Percentiles rank a stretch among this genome's conserved stretches.
Conservation (phyloP, 2,329 filamentous ascomycete species). For the Ceratocystis harringtonii region DNA sequence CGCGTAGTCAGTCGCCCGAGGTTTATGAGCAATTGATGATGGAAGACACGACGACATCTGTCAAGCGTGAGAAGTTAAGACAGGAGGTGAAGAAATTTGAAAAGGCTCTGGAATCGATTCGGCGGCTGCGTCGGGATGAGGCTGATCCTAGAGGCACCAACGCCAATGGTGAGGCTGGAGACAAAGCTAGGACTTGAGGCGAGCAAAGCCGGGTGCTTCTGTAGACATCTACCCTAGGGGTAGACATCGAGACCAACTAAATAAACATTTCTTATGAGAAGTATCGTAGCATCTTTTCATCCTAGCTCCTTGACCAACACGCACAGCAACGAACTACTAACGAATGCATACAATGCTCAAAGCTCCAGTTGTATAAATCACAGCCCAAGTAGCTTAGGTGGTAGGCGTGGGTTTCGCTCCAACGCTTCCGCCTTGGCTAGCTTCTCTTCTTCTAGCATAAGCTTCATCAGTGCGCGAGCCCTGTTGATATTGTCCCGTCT, state of each 20-base stretch:
- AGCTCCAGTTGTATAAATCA: not conserved
- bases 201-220: not conserved
- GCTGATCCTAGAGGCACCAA: not conserved
- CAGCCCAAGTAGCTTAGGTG: constrained; percentile 9
- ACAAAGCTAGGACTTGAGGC: not conserved
- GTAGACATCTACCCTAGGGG: not conserved
- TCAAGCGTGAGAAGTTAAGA: constrained; percentile 29
- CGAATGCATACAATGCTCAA: not conserved
- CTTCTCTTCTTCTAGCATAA: constrained; percentile 28
- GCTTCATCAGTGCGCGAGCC: constrained; percentile 27
- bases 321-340: not conserved
- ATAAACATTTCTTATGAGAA: not conserved
- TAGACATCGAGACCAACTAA: not conserved
- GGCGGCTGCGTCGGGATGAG: constrained; percentile 28
- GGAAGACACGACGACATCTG: constrained; percentile 32
- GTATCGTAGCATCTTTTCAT: not conserved
- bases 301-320: not conserved
- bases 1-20: not conserved
- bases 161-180: not conserved
- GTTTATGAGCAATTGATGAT: constrained; percentile 29
- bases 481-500: constrained; percentile 29
- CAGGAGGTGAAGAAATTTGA: constrained; percentile 32
- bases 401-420: constrained; percentile 12
- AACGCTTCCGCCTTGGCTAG: constrained; percentile 23
- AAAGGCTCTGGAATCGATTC: constrained; percentile 33